Conservation (phyloP, 2,329 filamentous ascomycete species). For the Botrytis tulipae region DNA sequence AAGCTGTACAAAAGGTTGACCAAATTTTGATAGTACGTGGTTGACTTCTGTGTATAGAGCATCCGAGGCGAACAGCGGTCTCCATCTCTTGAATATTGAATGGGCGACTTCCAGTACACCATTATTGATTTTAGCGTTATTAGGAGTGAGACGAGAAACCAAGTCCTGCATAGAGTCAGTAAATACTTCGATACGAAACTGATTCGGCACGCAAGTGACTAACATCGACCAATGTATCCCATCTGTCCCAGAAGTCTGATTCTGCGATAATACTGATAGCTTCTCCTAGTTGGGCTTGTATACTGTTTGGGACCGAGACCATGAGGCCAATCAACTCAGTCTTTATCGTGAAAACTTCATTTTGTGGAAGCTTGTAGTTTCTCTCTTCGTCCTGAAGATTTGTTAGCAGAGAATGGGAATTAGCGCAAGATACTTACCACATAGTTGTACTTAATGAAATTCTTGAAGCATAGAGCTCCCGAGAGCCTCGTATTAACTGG, state of each 20-base stretch:
- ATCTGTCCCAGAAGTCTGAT: conserved; percentile 93
- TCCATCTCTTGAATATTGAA: conserved; percentile 95
- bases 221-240: conserved; percentile 91
- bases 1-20: conserved; percentile 76
- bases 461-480: conserved; percentile 94
- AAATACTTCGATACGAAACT: background rate
- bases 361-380: conserved; percentile 78
- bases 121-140: conserved; percentile 82
- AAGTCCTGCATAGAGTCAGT: conserved; percentile 60
- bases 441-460: conserved; percentile 94
- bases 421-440: conserved; percentile 54
- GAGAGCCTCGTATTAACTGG: conserved; percentile 79
- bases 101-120: conserved; percentile 96
- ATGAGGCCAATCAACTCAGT: conserved; percentile 93
- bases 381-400: conserved; percentile 75
- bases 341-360: conserved; percentile 90
- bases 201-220: conserved; percentile 32
- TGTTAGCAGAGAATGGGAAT: conserved; percentile 22
- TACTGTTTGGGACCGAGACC: conserved; percentile 82
- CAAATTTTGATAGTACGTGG: conserved; percentile 86
- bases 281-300: conserved; percentile 93
- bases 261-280: conserved; percentile 97
- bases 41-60: conserved; percentile 94
- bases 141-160: conserved; percentile 78
- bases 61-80: conserved; percentile 89